phyloP scores from a whole-genome alignment of 1,284 basidiomycete genomes.

The Cryptococcus sp. region DNA sequence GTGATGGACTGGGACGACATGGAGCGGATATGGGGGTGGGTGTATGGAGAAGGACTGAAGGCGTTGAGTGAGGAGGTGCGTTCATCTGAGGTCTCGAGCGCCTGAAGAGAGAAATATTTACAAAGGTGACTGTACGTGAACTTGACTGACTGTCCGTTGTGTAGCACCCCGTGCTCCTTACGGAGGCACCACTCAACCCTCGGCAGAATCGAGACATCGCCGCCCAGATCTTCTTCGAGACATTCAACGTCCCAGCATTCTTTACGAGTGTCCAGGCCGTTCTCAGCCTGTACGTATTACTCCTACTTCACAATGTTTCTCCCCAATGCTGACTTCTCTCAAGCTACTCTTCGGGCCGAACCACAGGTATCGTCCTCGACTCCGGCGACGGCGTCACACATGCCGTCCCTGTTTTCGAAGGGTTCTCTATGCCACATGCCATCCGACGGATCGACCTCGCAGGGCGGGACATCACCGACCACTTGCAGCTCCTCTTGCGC shows the following conservation, averaged over 20 bases:
- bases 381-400: slow-evolving; percentile 99
- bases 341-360: slow-evolving; percentile 98
- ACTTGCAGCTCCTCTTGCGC: slow-evolving; percentile 87
- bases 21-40: slow-evolving; percentile 97
- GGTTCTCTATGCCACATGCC: slow-evolving; percentile 98
- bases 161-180: slow-evolving; percentile 94
- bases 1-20: slow-evolving; percentile 95
- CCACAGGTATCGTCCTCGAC: slow-evolving; percentile 97
- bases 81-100: slow-evolving; percentile 3
- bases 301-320: too few species aligned
- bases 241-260: slow-evolving; percentile 97
- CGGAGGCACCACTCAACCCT: slow-evolving; percentile 93
- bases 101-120: background rate
- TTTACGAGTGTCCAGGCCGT: slow-evolving; percentile 98
- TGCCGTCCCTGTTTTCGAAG: slow-evolving; percentile 98
- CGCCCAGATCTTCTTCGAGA: slow-evolving; percentile 98
- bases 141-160: background rate
- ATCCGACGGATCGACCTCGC: slow-evolving; percentile 94
- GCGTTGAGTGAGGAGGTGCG: slow-evolving; percentile 91
- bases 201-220: slow-evolving; percentile 90
- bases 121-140: background rate
- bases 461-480: slow-evolving; percentile 95
- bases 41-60: slow-evolving; percentile 89
- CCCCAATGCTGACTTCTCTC: background rate
- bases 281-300: slow-evolving; percentile 71